Percentiles rank a stretch among this genome's conserved stretches.
Conservation (phyloP, 305 asterid species). For the Rubia peregrina region DNA sequence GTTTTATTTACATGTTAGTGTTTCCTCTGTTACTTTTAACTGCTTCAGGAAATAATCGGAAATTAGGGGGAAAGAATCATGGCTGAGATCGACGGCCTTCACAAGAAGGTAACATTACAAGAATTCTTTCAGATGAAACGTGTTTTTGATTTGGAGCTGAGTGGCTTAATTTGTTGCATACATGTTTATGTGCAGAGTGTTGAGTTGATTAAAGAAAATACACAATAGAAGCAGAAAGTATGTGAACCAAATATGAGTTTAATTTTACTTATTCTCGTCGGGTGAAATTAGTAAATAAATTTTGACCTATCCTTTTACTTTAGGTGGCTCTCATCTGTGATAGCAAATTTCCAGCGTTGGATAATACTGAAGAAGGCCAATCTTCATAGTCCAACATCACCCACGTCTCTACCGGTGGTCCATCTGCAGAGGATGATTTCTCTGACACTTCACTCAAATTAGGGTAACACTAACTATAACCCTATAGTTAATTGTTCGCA, state of each 20-base stretch:
- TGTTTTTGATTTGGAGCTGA: background rate
- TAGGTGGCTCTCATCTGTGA: constrained; percentile 24
- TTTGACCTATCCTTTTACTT: constrained; percentile 1
- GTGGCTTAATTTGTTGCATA: background rate
- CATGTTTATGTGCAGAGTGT: constrained; percentile 22
- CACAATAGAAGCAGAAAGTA: constrained; percentile 29
- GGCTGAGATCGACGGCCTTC: constrained; percentile 29
- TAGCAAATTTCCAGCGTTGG: constrained; percentile 13
- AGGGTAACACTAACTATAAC: constrained; percentile 31
- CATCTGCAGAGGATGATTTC: constrained; percentile 32
- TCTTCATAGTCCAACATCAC: constrained; percentile 34
- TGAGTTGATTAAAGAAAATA: constrained; percentile 31
- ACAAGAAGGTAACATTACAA: constrained; percentile 26
- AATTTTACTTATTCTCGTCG: background rate
- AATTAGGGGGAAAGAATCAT: background rate
- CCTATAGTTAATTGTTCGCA: too few relatives aligned
- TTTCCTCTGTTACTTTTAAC: background rate
- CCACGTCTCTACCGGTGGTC: constrained; percentile 20
- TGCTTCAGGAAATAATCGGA: background rate
- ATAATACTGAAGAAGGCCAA: constrained; percentile 32
- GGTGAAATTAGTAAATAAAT: background rate
- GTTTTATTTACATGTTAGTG: background rate
- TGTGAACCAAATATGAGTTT: too few relatives aligned
- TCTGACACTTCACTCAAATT: constrained; percentile 32
- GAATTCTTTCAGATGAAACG: background rate